phyloP scores from a whole-genome alignment of 441 rosid genomes.

The Croton laevigatus region DNA sequence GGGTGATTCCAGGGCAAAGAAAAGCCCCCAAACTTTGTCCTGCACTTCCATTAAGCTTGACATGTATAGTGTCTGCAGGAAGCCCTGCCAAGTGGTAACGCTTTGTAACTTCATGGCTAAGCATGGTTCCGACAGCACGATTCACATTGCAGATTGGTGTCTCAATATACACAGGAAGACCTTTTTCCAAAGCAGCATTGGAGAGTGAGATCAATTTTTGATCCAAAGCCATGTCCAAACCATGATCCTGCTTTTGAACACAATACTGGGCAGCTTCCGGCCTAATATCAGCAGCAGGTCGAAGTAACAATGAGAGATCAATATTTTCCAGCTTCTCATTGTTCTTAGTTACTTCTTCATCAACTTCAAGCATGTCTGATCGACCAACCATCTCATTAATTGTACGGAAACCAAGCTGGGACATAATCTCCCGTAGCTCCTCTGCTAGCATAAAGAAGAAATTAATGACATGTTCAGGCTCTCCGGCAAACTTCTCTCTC shows the following conservation, averaged over 20 bases:
- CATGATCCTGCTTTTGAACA: slow-evolving; percentile 95
- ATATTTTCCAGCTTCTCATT: slow-evolving; percentile 91
- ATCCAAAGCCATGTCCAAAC: slow-evolving; percentile 97
- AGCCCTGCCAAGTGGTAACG: slow-evolving; percentile 83
- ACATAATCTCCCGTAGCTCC: slow-evolving; percentile 97
- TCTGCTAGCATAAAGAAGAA: slow-evolving; percentile 99
- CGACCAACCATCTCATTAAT: slow-evolving; percentile 96
- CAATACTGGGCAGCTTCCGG: slow-evolving; percentile 97
- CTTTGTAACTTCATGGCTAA: slow-evolving; percentile 98
- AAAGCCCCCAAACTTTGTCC: slow-evolving; percentile 99
- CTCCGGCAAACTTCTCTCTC: slow-evolving; percentile 98
- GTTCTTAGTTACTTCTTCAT: slow-evolving; percentile 70
- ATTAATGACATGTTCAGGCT: slow-evolving; percentile 97
- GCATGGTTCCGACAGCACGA: slow-evolving; percentile 99
- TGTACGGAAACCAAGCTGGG: slow-evolving; percentile 84
- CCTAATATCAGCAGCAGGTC: slow-evolving; percentile 94
- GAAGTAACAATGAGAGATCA: slow-evolving; percentile 80
- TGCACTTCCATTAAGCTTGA: slow-evolving; percentile 90
- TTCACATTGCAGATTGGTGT: slow-evolving; percentile 83
- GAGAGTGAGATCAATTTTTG: slow-evolving; percentile 68
- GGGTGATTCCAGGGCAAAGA: slow-evolving; percentile 85
- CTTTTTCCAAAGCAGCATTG: slow-evolving; percentile 71
- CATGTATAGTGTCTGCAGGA: slow-evolving; percentile 86
- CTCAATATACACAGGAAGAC: slow-evolving; percentile 86
- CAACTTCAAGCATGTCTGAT: slow-evolving; percentile 98